A percentile compares a stretch with the other conserved stretches of the same genome.
These are phyloP conservation scores for Ogataea salicorniae DNA, from an alignment of 805 yeast genomes.

Conservation along the genomic window DNA sequence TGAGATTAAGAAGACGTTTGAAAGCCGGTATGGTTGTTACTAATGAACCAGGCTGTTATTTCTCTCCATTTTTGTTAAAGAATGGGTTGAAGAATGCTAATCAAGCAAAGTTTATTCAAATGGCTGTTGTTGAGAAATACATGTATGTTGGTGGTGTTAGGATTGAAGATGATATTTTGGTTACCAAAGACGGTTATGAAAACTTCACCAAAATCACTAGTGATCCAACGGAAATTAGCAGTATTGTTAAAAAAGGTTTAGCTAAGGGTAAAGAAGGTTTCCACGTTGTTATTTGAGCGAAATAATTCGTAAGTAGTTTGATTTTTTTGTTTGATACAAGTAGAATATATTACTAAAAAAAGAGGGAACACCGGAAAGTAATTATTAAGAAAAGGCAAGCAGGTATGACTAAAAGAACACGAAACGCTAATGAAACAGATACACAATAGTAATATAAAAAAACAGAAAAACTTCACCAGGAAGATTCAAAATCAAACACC, in stretches of 20 bases:
- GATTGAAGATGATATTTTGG: constrained; percentile 87
- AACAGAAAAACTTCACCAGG: background rate
- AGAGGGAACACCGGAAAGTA: background rate
- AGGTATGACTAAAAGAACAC: background rate
- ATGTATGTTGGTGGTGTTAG: constrained; percentile 95
- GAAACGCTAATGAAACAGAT: background rate
- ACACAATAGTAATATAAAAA: background rate
- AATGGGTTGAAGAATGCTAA: constrained; percentile 49
- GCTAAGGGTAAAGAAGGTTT: constrained; percentile 57
- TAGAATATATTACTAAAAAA: background rate
- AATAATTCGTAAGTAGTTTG: background rate
- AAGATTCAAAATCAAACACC: constrained; percentile 40
- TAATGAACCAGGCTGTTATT: constrained; percentile 93
- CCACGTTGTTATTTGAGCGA: constrained; percentile 37
- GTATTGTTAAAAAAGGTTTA: constrained; percentile 68
- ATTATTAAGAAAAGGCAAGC: background rate
- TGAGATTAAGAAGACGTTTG: constrained; percentile 74
- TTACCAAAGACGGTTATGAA: constrained; percentile 73
- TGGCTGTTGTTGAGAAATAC: constrained; percentile 65
- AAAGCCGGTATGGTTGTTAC: constrained; percentile 81
- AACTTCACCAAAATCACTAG: constrained; percentile 79
- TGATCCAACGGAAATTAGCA: constrained; percentile 77
- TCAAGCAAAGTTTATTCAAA: constrained; percentile 55
- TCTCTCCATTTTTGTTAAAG: constrained; percentile 75
- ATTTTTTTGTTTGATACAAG: background rate